Percentiles rank a stretch among this genome's conserved stretches.
Conservation (phyloP, 441 rosid species). For the Gossypium trilobum region DNA sequence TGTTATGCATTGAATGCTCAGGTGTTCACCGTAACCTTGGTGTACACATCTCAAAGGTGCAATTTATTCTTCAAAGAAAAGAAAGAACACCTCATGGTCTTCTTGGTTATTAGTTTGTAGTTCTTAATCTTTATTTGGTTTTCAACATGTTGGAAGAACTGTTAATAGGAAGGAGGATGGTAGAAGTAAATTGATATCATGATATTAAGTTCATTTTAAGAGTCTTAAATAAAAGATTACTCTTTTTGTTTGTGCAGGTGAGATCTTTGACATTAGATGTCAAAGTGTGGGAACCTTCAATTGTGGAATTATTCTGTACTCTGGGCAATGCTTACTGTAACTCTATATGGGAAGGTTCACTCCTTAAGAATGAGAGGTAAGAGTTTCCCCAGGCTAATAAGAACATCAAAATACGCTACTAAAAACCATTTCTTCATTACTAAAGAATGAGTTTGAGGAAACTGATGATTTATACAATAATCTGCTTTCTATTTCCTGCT, state of each 20-base stretch:
- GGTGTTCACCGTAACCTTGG: conserved; percentile 94
- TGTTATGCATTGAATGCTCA: conserved; percentile 87
- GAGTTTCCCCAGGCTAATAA: conserved; percentile 1
- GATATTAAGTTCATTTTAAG: conserved; percentile 1
- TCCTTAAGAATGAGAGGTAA: conserved; percentile 39
- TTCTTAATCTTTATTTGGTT: background rate
- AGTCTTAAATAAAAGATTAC: background rate
- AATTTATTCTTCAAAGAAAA: conserved; percentile 12
- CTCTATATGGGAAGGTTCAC: conserved; percentile 77
- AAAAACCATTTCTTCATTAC: background rate
- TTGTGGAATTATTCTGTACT: conserved; percentile 56
- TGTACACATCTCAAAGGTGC: conserved; percentile 90
- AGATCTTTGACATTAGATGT: conserved; percentile 83
- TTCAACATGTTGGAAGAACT: background rate
- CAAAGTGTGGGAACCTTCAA: conserved; percentile 87
- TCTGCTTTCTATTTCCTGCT: conserved; percentile 4
- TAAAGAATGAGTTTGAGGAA: background rate
- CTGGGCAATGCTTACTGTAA: conserved; percentile 80
- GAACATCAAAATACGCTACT: background rate
- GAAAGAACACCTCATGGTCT: background rate
- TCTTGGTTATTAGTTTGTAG: background rate
- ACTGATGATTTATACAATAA: background rate
- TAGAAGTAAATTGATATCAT: background rate
- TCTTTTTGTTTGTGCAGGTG: conserved; percentile 46
- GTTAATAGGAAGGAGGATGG: background rate